A percentile compares a stretch with the other conserved stretches of the same genome.
phyloP scores from a whole-genome alignment of 2,329 filamentous ascomycete genomes.

The Xylaria sp. region DNA sequence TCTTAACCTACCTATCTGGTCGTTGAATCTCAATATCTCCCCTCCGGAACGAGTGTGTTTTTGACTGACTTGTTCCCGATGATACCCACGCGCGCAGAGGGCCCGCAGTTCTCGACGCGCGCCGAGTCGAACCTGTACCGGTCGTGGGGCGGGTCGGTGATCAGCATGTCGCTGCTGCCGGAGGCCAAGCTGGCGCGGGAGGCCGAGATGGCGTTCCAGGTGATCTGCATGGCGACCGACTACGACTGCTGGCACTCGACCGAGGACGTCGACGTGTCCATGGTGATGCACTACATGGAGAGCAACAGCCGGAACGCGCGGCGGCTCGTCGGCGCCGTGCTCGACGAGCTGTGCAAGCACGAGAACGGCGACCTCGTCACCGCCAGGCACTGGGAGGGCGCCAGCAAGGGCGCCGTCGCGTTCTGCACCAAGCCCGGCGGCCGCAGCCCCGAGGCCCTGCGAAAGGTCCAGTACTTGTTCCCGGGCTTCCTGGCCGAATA shows the following conservation, averaged over 20 bases:
- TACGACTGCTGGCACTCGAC: conserved; percentile 96
- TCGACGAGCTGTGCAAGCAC: conserved; percentile 80
- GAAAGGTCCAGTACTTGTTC: conserved; percentile 85
- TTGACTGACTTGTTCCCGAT: conserved; percentile 6
- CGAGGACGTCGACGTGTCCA: conserved; percentile 87
- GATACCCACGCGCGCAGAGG: conserved; percentile 65
- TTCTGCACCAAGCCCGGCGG: conserved; percentile 82
- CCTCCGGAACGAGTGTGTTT: background rate
- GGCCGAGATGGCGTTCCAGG: conserved; percentile 95
- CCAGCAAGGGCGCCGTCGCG: conserved; percentile 74
- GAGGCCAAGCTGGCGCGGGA: conserved; percentile 96
- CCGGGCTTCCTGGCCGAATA: conserved; percentile 69
- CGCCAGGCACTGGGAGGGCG: conserved; percentile 80
- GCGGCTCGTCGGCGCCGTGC: conserved; percentile 79
- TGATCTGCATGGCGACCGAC: conserved; percentile 99
- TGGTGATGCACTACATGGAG: conserved; percentile 97
- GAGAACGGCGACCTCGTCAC: conserved; percentile 75
- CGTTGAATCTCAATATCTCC: background rate
- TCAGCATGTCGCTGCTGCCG: conserved; percentile 97
- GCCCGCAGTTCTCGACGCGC: conserved; percentile 96
- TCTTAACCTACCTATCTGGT: conserved; percentile 5
- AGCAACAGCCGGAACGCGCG: conserved; percentile 88
- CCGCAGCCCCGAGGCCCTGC: conserved; percentile 71
- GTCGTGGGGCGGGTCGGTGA: conserved; percentile 87
- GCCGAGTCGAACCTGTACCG: conserved; percentile 96